Base-by-base conservation (phyloP, 768 basidiomycete species). In the Pleurotus salmoneostramineus region DNA sequence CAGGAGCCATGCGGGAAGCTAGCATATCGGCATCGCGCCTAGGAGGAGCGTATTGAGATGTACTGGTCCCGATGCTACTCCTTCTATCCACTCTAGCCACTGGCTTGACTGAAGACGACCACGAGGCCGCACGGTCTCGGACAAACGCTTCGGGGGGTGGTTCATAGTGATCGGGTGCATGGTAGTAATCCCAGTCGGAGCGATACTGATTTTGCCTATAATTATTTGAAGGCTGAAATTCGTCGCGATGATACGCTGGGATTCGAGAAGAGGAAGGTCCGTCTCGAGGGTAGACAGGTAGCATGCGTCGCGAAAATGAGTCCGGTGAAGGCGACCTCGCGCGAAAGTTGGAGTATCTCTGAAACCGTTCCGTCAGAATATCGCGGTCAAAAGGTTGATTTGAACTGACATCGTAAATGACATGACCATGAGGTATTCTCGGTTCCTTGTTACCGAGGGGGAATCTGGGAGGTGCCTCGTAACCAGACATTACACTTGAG, bases 241-340 rank as follows among this genome's bases (percentile, higher is more conserved):
- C 52, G 7, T 54, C 35, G 32, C 47, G 47, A 5, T 49, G 47
- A 15, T 49, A 49, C 32, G 21, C 21, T 8, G 47, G 47, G n/a
- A 49, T 4, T 21, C 73, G 69, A 14, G 75, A 71, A 2, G 74
- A 69, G 10, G 66, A 66, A 0, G 85, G 89, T 3, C 87, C 62
- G 51, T 91, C 91, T 42, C 52, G 52, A 21, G 35, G 37, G 52
- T 54, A 36, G 14, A 14, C 6, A 40, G 33, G 21, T n/a, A 54
- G 21, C 15, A 54, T 54, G 14, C 52, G 52, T 15, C 52, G 52
- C n/a, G 52, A 54, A 27, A 54, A 40, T 21, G 52, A 37, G 27
- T 54, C 52, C 15, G 52, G 52, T 21, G 52, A 54, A 14, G 52
- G 37, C 43, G 52, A 54, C 37, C 52, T 54, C n/a, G 52, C 36